phyloP scores from a whole-genome alignment of 768 basidiomycete genomes.

The Suillus cothurnatus region DNA sequence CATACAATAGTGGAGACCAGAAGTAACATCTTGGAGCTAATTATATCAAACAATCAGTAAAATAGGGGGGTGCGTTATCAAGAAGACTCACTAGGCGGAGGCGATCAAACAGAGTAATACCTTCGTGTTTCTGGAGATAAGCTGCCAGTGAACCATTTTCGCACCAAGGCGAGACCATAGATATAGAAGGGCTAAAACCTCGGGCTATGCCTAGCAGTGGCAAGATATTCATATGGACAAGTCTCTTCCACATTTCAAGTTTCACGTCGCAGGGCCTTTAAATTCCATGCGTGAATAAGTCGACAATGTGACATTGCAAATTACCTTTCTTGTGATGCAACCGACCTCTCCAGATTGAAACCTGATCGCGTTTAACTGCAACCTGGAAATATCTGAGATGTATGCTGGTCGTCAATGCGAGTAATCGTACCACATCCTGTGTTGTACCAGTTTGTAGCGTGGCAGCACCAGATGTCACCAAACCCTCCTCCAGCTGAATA shows the following conservation, averaged over 20 bases:
- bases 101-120: background rate
- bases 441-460: background rate
- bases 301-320: background rate
- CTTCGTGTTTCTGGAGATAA: conserved; percentile 20
- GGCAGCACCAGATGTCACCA: conserved; percentile 9
- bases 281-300: background rate
- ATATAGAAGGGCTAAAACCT: conserved; percentile 32
- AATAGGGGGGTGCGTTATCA: background rate
- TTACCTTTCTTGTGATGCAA: background rate
- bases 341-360: background rate
- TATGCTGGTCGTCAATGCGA: background rate
- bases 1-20: background rate
- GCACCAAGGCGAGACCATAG: conserved; percentile 38
- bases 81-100: background rate
- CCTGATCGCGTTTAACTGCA: conserved; percentile 9
- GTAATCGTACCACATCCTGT: background rate
- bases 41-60: background rate
- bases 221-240: conserved; percentile 29
- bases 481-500: background rate
- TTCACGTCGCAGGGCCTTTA: conserved; percentile 31
- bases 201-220: conserved; percentile 31
- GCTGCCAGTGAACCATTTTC: conserved; percentile 25
- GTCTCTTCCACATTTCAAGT: conserved; percentile 22
- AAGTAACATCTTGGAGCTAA: background rate
- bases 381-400: conserved; percentile 6